Base-by-base conservation (phyloP, 257 asterid species). In the Coffea eugenioides region DNA sequence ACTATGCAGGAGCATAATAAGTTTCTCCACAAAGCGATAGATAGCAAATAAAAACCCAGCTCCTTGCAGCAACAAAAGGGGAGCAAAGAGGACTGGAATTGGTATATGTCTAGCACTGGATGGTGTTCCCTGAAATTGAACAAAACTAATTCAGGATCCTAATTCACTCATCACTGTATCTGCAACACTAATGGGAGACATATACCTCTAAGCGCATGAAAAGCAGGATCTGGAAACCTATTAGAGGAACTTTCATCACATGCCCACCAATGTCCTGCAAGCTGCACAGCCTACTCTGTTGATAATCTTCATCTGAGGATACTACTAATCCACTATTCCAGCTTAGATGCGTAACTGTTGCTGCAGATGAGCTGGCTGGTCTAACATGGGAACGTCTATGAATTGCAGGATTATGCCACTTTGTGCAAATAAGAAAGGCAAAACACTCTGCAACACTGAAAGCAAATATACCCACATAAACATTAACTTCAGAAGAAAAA, bases 201-300 rank as follows among this genome's bases (percentile, higher is more conserved):
- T 75, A 6, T 85, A 95, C 99, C 98, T 94, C 99, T 86, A 95
- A 85, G 86, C 78, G 90, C 98, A 95, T 95, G 91, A 93, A 89
- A 83, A 95, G 91, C 87, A 93, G 79, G 81, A 95, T 27, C 82
- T 95, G 96, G 79, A 95, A 95, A 79, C 90, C 86, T 54, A 95
- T 59, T 20, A 95, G 85, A 10, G 96, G 98, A 78, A 95, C 86
- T 87, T 93, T 93, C 99, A 95, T 95, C 78, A 93, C 79, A 79
- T 95, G 99, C 75, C 99, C 96, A 45, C 99, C 99, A 85, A 95
- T 95, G 71, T 93, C 97, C 81, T 89, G 96, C 86, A 92, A 83
- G 86, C 90, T 91, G 90, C 98, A 95, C 77, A 91, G 71, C 69
- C 92, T 81, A 66, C 79, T 79, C 59, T 90, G 92, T 83, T 87